Evolutionary conservation across 2,329 filamentous ascomycete species (phyloP).

Genomic region (Penicillium sp.): DNA sequence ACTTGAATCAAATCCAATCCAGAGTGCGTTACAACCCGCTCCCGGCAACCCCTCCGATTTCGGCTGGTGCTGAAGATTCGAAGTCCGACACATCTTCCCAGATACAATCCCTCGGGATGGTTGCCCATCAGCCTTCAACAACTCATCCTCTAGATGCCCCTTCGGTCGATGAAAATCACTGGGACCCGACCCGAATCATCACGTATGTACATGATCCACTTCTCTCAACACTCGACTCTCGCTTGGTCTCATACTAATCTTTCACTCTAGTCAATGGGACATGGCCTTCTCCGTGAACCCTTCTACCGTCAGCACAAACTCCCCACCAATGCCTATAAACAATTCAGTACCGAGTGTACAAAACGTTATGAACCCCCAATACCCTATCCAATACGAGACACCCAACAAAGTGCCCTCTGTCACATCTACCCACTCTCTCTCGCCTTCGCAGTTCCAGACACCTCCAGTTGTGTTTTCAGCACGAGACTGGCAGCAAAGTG

Average conservation of each 20-base stretch:
- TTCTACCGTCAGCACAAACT: constrained; percentile 34
- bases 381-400: constrained; percentile 30
- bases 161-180: constrained; percentile 59
- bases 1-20: constrained; percentile 39
- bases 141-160: constrained; percentile 45
- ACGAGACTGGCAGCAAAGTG: constrained; percentile 42
- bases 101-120: constrained; percentile 52
- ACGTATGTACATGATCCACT: constrained; percentile 55
- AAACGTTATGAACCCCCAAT: constrained; percentile 25
- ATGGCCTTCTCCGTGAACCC: constrained; percentile 74
- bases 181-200: constrained; percentile 83
- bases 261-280: constrained; percentile 70
- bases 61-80: constrained; percentile 60
- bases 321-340: constrained; percentile 34
- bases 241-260: constrained; percentile 23
- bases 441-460: constrained; percentile 28
- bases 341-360: constrained; percentile 23
- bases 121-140: constrained; percentile 30
- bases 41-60: constrained; percentile 73
- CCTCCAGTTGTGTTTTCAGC: constrained; percentile 37
- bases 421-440: constrained; percentile 25
- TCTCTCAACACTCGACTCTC: background rate
- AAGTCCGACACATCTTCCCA: constrained; percentile 64
- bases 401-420: constrained; percentile 25
- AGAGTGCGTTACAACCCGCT: constrained; percentile 49